Conservation (phyloP, 164 flowering plant genomes). For the Amborella trichopoda region DNA sequence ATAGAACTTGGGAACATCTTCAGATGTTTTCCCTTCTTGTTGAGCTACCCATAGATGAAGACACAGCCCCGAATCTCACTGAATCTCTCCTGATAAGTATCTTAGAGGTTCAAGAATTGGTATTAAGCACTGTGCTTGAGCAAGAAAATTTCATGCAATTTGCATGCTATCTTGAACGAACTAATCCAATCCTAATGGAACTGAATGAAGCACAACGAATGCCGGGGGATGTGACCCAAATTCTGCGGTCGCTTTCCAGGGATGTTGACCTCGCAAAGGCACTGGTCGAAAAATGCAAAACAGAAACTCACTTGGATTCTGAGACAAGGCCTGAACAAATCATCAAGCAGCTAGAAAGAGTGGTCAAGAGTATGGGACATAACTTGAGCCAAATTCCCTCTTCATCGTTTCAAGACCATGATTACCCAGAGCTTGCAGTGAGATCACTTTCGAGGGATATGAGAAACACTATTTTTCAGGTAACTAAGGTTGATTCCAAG, state of each 20-base stretch:
- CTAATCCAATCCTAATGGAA: too few species aligned
- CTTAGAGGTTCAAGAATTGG: too few species aligned
- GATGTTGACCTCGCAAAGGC: conserved; percentile 29
- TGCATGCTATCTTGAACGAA: too few species aligned
- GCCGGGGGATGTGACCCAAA: conserved; percentile 25
- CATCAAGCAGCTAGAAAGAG: conserved; percentile 26
- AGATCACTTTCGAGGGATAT: conserved; percentile 45
- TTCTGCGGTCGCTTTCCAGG: conserved; percentile 32
- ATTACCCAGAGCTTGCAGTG: conserved; percentile 39
- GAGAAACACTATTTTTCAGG: conserved; percentile 24
- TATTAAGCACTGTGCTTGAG: too few species aligned
- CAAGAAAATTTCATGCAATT: too few species aligned
- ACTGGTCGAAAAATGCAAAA: conserved; percentile 17
- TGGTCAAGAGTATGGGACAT: conserved; percentile 34
- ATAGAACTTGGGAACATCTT: too few species aligned
- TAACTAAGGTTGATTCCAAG: conserved; percentile 5
- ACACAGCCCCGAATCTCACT: too few species aligned
- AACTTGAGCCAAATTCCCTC: conserved; percentile 33
- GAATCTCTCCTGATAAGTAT: too few species aligned
- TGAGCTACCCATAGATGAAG: too few species aligned
- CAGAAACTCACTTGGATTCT: conserved; percentile 6
- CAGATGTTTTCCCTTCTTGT: too few species aligned
- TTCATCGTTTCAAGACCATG: conserved; percentile 24
- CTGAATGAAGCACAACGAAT: too few species aligned
- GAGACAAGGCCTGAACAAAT: conserved; percentile 18